These are phyloP conservation scores for Pleurotus sapidus DNA, from an alignment of 768 basidiomycete genomes.

Conservation along the genomic window DNA sequence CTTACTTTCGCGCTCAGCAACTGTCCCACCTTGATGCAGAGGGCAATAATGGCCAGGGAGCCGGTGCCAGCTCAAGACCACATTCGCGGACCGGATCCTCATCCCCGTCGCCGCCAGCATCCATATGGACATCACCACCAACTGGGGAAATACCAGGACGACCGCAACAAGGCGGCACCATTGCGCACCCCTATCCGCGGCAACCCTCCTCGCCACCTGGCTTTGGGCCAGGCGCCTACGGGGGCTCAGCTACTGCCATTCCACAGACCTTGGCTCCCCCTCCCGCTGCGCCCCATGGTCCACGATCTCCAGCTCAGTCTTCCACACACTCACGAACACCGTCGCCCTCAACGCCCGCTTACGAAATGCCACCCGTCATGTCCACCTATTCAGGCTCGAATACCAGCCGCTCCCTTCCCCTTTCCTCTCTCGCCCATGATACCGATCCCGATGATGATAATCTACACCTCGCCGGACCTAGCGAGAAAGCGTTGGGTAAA, in stretches of 20 bases:
- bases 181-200: slow-evolving; percentile 14
- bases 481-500: slow-evolving; percentile 89
- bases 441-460: slow-evolving; percentile 29
- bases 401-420: slow-evolving; percentile 14
- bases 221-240: slow-evolving; percentile 8
- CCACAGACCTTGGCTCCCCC: slow-evolving; percentile 53
- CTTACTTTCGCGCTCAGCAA: slow-evolving; percentile 15
- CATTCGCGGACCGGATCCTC: slow-evolving; percentile 44
- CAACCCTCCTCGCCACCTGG: slow-evolving; percentile 14
- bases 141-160: slow-evolving; percentile 14
- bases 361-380: slow-evolving; percentile 10
- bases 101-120: slow-evolving; percentile 34
- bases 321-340: slow-evolving; percentile 60
- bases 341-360: slow-evolving; percentile 52
- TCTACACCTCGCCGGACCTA: slow-evolving; percentile 54
- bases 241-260: slow-evolving; percentile 11
- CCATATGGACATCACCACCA: slow-evolving; percentile 18
- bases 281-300: slow-evolving; percentile 67
- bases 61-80: slow-evolving; percentile 26
- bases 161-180: neutral
- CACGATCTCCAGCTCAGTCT: slow-evolving; percentile 55
- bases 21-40: slow-evolving; percentile 36
- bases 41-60: slow-evolving; percentile 24
- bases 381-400: slow-evolving; percentile 3
- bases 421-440: slow-evolving; percentile 13